Evolutionary conservation across 2,329 filamentous ascomycete species (phyloP).

Genomic region (Rhytidhysteron rufulum): DNA sequence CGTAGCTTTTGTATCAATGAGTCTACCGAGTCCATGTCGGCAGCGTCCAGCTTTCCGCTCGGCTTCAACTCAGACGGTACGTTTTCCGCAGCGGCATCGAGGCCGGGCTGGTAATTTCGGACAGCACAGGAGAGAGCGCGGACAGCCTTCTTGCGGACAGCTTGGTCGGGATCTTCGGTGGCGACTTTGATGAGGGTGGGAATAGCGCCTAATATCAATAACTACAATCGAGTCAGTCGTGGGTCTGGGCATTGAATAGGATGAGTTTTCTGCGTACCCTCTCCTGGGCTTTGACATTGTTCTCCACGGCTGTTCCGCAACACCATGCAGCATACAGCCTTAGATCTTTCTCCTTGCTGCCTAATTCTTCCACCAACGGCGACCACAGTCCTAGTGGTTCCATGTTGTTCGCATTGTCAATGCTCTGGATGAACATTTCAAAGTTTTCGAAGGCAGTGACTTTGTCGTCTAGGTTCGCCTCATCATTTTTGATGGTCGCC

Average conservation of each 20-base stretch:
- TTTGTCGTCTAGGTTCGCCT: slow-evolving; percentile 56
- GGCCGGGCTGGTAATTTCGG: slow-evolving; percentile 80
- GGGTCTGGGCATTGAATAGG: not conserved
- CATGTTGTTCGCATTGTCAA: slow-evolving; percentile 97
- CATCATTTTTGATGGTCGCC: slow-evolving; percentile 57
- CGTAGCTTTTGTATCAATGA: slow-evolving; percentile 65
- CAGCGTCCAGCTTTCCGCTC: slow-evolving; percentile 66
- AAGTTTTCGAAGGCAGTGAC: slow-evolving; percentile 90
- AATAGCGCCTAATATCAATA: slow-evolving; percentile 62
- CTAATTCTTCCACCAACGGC: slow-evolving; percentile 68
- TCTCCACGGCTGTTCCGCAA: slow-evolving; percentile 90
- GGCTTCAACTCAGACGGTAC: slow-evolving; percentile 60
- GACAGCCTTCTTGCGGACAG: slow-evolving; percentile 79
- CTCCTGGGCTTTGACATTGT: slow-evolving; percentile 84
- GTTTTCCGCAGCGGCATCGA: slow-evolving; percentile 63
- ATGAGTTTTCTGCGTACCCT: slow-evolving; percentile 41
- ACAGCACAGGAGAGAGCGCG: slow-evolving; percentile 83
- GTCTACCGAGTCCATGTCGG: slow-evolving; percentile 84
- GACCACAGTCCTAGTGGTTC: slow-evolving; percentile 75
- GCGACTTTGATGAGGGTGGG: slow-evolving; percentile 65
- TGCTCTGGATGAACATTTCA: slow-evolving; percentile 83
- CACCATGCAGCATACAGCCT: slow-evolving; percentile 91
- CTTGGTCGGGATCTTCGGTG: slow-evolving; percentile 55
- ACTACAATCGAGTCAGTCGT: slow-evolving; percentile 29
- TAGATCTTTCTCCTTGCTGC: slow-evolving; percentile 66